Conservation (phyloP, 345 rosid species). For the Brassica juncea region DNA sequence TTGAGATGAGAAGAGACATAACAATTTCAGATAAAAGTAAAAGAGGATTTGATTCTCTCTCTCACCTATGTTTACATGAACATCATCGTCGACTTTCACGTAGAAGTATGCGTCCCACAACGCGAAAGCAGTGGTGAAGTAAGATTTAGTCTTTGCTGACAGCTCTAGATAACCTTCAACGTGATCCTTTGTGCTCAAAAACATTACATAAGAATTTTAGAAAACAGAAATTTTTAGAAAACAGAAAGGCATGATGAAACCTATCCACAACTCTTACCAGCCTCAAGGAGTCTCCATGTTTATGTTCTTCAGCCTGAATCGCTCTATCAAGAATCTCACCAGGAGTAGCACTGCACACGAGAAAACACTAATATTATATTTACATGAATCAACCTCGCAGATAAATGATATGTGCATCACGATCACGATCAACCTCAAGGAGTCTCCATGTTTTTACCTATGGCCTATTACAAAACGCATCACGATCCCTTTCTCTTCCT, state of each 20-base stretch:
- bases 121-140: conserved; percentile 81
- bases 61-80: conserved; percentile 94
- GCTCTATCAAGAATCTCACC: conserved; percentile 98
- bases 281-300: conserved; percentile 90
- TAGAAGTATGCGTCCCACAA: conserved; percentile 97
- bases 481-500: conserved; percentile 96
- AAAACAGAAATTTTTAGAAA: no score
- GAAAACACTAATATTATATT: not conserved
- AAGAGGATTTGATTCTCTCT: not conserved
- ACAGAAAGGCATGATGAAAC: not conserved
- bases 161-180: conserved; percentile 97
- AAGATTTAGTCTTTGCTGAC: conserved; percentile 88
- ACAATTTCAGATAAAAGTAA: not conserved
- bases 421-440: no score
- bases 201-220: conserved; percentile 1
- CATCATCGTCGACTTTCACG: conserved; percentile 97
- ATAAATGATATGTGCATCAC: not conserved
- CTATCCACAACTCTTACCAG: conserved; percentile 53
- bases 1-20: conserved; percentile 21
- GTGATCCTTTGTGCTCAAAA: conserved; percentile 63
- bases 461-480: conserved; percentile 97
- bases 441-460: no score
- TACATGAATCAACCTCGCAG: not conserved
- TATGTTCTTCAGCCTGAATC: conserved; percentile 87
- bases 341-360: conserved; percentile 62